These are phyloP conservation scores for Sugiyamaella marilandica DNA, from an alignment of 805 yeast species.

Conservation along the genomic window DNA sequence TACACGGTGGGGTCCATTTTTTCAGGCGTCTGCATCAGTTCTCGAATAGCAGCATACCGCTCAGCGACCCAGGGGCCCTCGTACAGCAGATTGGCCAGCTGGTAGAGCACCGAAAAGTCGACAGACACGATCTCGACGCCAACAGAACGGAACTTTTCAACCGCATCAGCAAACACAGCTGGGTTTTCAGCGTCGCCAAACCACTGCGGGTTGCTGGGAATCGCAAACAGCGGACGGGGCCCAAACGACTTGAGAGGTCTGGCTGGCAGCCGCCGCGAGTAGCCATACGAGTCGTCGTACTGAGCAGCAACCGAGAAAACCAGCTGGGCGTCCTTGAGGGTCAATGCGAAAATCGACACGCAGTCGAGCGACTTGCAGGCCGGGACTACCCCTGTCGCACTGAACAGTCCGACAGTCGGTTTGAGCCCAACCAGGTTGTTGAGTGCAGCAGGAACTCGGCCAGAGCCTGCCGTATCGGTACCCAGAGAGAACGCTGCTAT, in stretches of 20 bases:
- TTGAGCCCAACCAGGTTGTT: conserved; percentile 89
- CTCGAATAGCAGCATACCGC: conserved; percentile 77
- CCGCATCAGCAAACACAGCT: conserved; percentile 56
- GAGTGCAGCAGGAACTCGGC: conserved; percentile 93
- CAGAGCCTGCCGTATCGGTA: conserved; percentile 98
- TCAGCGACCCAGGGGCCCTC: conserved; percentile 99
- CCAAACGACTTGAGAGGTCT: conserved; percentile 60
- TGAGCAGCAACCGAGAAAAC: conserved; percentile 67
- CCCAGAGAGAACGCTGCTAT: conserved; percentile 85
- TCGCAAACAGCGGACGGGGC: conserved; percentile 58
- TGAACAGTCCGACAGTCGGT: conserved; percentile 85
- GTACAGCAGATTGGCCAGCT: conserved; percentile 80
- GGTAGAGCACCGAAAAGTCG: conserved; percentile 72
- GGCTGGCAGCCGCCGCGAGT: conserved; percentile 69
- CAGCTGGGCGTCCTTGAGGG: conserved; percentile 76
- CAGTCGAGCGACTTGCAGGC: conserved; percentile 95
- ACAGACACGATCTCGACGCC: conserved; percentile 59
- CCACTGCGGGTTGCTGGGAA: conserved; percentile 73
- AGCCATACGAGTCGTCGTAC: conserved; percentile 71
- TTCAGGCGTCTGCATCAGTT: conserved; percentile 65
- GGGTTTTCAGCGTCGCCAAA: conserved; percentile 79
- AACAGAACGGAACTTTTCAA: conserved; percentile 45
- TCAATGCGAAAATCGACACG: conserved; percentile 78
- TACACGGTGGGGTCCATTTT: conserved; percentile 81
- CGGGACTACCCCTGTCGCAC: conserved; percentile 91